A percentile compares a stretch with the other conserved stretches of the same genome.
Conservation (phyloP, 2,329 filamentous ascomycete species). For the Pseudopyricularia cyperi region DNA sequence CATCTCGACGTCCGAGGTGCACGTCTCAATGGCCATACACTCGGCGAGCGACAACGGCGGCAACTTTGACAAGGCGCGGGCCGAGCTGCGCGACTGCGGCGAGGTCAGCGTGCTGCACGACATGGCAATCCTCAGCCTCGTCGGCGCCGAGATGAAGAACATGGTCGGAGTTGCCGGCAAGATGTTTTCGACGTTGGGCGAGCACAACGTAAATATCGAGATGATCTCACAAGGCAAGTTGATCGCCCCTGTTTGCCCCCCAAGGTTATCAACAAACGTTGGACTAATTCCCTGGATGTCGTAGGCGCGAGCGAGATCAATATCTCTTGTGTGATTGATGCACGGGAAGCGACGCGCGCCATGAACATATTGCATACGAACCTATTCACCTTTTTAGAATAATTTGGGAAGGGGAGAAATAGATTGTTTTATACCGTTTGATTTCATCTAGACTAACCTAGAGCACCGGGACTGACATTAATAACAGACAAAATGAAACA, state of each 20-base stretch:
- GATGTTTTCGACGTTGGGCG: conserved; percentile 90
- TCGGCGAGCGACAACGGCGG: conserved; percentile 43
- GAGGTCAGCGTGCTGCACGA: conserved; percentile 80
- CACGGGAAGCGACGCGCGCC: conserved; percentile 77
- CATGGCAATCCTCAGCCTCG: conserved; percentile 92
- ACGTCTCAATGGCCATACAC: conserved; percentile 94
- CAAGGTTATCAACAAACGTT: background rate
- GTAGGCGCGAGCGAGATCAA: conserved; percentile 95
- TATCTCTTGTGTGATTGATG: conserved; percentile 94
- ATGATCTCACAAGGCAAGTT: conserved; percentile 93
- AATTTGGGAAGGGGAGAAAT: conserved; percentile 9
- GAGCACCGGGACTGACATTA: too few relatives aligned
- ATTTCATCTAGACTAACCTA: too few relatives aligned
- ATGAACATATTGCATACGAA: conserved; percentile 95
- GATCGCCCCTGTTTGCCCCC: background rate
- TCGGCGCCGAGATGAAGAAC: conserved; percentile 94
- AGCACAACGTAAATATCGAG: conserved; percentile 92
- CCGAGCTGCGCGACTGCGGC: conserved; percentile 67
- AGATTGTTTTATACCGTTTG: background rate
- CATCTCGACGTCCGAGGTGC: conserved; percentile 92
- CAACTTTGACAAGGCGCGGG: conserved; percentile 52
- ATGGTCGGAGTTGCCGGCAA: conserved; percentile 87
- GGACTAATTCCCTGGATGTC: background rate
- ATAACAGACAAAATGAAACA: too few relatives aligned
- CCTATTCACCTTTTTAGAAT: conserved; percentile 90